A percentile compares a stretch with the other conserved stretches of the same genome.
phyloP scores from a whole-genome alignment of 441 rosid genomes.

The Lagerstroemia fauriei region DNA sequence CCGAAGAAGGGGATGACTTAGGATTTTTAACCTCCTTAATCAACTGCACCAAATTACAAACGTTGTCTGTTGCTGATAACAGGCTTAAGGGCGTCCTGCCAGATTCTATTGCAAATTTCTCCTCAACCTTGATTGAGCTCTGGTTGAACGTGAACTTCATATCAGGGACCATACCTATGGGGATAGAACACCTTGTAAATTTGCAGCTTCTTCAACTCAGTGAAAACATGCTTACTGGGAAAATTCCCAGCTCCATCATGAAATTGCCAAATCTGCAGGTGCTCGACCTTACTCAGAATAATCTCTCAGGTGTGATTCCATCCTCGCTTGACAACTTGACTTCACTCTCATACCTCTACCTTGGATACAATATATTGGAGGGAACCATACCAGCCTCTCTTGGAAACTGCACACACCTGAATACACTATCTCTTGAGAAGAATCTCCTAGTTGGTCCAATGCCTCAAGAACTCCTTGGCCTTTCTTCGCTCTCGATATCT shows the following conservation, averaged over 20 bases:
- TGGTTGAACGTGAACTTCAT: neutral
- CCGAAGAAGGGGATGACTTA: constrained; percentile 8
- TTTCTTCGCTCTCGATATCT: constrained; percentile 24
- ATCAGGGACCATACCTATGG: constrained; percentile 11
- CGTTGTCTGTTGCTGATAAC: neutral
- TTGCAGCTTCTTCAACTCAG: neutral
- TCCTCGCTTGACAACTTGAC: constrained; percentile 10
- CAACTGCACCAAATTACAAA: constrained; percentile 5
- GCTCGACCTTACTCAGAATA: constrained; percentile 18
- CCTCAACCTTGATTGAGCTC: neutral
- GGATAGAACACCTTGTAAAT: neutral
- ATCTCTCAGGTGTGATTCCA: constrained; percentile 24
- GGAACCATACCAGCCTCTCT: constrained; percentile 21
- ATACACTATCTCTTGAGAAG: neutral
- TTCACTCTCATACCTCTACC: neutral
- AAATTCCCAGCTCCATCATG: constrained; percentile 1
- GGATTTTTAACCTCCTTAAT: neutral
- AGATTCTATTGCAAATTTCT: constrained; percentile 5
- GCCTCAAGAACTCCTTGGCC: constrained; percentile 30
- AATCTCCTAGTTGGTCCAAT: constrained; percentile 22
- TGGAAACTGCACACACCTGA: constrained; percentile 3
- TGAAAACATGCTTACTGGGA: neutral
- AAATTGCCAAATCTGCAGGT: neutral
- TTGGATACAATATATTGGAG: neutral
- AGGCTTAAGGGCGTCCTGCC: constrained; percentile 12